phyloP scores from a whole-genome alignment of 2,329 filamentous ascomycete species.

The Penicillium psychrosexuale region DNA sequence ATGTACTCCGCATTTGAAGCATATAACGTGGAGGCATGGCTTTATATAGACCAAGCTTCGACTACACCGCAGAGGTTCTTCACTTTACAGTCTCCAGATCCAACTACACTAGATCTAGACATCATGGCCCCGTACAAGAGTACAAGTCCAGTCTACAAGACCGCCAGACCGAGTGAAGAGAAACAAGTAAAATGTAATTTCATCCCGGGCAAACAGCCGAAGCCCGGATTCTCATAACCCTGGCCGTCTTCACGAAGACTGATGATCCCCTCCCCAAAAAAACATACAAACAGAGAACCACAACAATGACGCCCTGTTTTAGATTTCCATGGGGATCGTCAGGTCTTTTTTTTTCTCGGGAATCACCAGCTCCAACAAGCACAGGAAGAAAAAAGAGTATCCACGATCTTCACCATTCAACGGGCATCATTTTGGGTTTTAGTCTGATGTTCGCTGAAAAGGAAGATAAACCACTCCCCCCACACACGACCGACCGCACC shows the following conservation, averaged over 20 bases:
- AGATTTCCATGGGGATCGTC: conserved; percentile 15
- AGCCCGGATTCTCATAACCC: conserved; percentile 28
- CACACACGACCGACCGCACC: conserved; percentile 14
- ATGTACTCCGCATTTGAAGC: not conserved
- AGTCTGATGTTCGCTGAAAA: conserved; percentile 16
- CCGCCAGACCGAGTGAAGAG: conserved; percentile 15
- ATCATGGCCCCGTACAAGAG: not conserved
- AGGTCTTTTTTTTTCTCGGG: conserved; percentile 13
- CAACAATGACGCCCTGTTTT: conserved; percentile 25
- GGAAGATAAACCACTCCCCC: conserved; percentile 13
- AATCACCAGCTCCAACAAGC: conserved; percentile 12
- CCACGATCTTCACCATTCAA: conserved; percentile 13
- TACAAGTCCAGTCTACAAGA: conserved; percentile 4
- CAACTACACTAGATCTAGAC: not conserved
- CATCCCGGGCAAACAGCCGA: conserved; percentile 26
- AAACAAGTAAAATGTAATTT: conserved; percentile 27
- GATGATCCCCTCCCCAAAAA: conserved; percentile 18
- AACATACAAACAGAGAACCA: conserved; percentile 21
- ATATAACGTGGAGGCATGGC: not conserved
- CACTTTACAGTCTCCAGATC: not conserved
- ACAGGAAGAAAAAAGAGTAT: conserved; percentile 14
- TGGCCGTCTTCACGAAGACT: conserved; percentile 20
- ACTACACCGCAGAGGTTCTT: not conserved
- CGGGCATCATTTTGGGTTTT: conserved; percentile 14
- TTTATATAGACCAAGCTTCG: not conserved